These are phyloP conservation scores for Scedosporium aurantiacum DNA, from an alignment of 2,329 filamentous ascomycete species.

Conservation along the genomic window DNA sequence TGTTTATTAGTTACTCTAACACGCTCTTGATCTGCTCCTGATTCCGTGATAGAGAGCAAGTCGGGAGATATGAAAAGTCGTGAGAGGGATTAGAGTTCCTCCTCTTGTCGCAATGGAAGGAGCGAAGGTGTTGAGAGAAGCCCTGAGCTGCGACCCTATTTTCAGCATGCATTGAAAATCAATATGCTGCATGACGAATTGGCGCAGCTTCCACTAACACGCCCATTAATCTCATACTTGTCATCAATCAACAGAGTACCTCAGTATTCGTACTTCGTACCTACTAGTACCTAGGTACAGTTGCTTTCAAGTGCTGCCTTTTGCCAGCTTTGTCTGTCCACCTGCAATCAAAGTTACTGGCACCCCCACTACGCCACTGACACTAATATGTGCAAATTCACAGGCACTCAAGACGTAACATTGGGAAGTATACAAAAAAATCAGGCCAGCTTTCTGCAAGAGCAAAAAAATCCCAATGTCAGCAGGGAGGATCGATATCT, in stretches of 20 bases:
- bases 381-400: not conserved
- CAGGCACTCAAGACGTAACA: not conserved
- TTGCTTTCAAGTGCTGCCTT: not conserved
- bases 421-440: not conserved
- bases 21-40: too few relatives aligned
- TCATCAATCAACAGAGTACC: too few relatives aligned
- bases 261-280: not conserved
- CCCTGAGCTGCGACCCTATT: too few relatives aligned
- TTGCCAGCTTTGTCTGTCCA: too few relatives aligned
- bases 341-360: not conserved
- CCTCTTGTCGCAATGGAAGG: not conserved
- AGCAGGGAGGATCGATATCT: not conserved
- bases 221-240: not conserved
- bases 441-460: not conserved
- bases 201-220: not conserved
- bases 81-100: not conserved
- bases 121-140: not conserved
- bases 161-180: not conserved
- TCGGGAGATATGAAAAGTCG: not conserved
- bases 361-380: not conserved
- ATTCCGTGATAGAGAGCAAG: not conserved
- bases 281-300: not conserved
- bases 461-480: not conserved
- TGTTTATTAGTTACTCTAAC: too few relatives aligned
- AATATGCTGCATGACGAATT: conserved; percentile 1